Evolutionary conservation across 371 early-diverging fungal genomes (phyloP).

Genomic region (Encephalitozoon intestinalis): DNA sequence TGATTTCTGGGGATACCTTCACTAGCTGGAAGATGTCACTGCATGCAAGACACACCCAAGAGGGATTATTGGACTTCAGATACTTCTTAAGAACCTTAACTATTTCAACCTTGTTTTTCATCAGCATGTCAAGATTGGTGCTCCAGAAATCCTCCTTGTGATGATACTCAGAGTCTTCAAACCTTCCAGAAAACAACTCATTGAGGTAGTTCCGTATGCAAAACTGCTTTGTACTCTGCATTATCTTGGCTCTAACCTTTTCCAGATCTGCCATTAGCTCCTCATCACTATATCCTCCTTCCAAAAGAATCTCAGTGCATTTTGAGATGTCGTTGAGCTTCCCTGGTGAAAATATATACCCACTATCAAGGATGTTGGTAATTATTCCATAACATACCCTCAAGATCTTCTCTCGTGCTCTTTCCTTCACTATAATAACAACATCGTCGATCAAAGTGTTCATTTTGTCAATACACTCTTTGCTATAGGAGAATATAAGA

Average conservation of each 20-base stretch:
- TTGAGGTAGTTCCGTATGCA: constrained; percentile 35
- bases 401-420: constrained; percentile 29
- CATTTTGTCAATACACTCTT: not conserved
- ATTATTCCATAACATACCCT: constrained; percentile 30
- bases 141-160: constrained; percentile 55
- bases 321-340: constrained; percentile 2
- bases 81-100: constrained; percentile 56
- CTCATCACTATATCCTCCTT: constrained; percentile 9
- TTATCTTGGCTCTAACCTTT: not conserved
- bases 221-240: not conserved
- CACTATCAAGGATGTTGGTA: constrained; percentile 9
- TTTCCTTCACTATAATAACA: constrained; percentile 22
- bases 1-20: constrained; percentile 49
- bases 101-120: constrained; percentile 50
- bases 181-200: constrained; percentile 52
- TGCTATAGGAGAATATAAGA: constrained; percentile 50
- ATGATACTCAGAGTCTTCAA: constrained; percentile 55
- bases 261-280: constrained; percentile 1
- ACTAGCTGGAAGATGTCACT: constrained; percentile 57
- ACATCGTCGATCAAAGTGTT: not conserved
- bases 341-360: constrained; percentile 7
- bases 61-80: constrained; percentile 47
- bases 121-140: constrained; percentile 29
- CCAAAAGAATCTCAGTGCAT: not conserved
- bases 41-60: constrained; percentile 52